Base-by-base conservation (phyloP, 1,284 basidiomycete species). In the Pascua guehoae region DNA sequence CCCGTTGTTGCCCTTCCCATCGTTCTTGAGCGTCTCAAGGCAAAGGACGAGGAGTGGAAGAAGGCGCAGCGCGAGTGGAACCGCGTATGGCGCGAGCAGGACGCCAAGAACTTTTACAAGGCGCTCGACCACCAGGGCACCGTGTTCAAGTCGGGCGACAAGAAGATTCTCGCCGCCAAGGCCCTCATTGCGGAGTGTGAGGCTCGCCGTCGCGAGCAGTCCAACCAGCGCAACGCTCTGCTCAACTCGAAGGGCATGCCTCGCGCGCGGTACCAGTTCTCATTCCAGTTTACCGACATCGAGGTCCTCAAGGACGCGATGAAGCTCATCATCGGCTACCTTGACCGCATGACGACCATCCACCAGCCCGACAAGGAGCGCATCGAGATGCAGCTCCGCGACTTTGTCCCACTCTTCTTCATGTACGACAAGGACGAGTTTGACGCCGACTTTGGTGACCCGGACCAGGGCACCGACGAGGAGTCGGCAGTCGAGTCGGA, bases 11-110 rank as follows among this genome's bases (percentile, higher is more conserved):
- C 95, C 0, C 87, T 98, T 8, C 94, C 95, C 4, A 91, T 98
- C 62, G 91, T 98, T 7, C 84, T 98, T 8, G 81, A 85, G 42
- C 86, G 96, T 14, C 81, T 99, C 57, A 95, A 92, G 80, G 86
- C 88, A 72, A 97, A 96, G 78, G 91, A 97, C 74, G 93, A 98
- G 65, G 96, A 99, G 73, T 98, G 96, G 96, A 88, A 91, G 74
- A 83, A 89, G 40, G 87, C 89, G 24, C 90, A 96, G 76, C 84
- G 94, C 52, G 95, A 98, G 76, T 98, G 93, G 92, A 92, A 89
- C 79, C 86, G 89, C 61, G 93, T 94, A 18, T 98, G 96, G 96
- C 84, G 93, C 56, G 95, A 98, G 75, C 89, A 97, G 46, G 95
- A 98, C 70, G 88, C 87, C 56, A 91, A 92, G 78, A 98, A 98